Conservation (phyloP, 108 stramenopile genomes). For the Cylindrotheca fusiformis region DNA sequence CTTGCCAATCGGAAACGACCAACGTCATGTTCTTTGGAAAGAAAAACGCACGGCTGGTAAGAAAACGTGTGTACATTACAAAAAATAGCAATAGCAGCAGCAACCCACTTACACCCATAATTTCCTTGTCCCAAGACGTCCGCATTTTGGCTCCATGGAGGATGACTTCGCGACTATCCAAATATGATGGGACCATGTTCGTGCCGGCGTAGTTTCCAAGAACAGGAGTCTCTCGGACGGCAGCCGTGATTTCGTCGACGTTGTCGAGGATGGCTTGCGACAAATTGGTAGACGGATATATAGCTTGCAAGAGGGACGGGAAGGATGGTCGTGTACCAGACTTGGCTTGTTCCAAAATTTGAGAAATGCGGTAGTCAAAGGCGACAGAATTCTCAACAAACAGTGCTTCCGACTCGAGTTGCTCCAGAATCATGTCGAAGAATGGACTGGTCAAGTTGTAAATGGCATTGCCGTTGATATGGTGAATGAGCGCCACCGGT, state of each 20-base stretch:
- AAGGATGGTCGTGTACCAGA: conserved; percentile 19
- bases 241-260: conserved; percentile 37
- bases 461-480: conserved; percentile 74
- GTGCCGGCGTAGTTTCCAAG: conserved; percentile 76
- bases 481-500: conserved; percentile 55
- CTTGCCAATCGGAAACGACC: conserved; percentile 67
- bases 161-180: conserved; percentile 54
- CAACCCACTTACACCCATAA: conserved; percentile 18
- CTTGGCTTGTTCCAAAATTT: conserved; percentile 67
- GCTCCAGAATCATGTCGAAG: conserved; percentile 54
- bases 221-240: conserved; percentile 54
- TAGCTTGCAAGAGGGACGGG: background rate
- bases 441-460: conserved; percentile 70
- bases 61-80: background rate
- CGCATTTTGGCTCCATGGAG: conserved; percentile 72
- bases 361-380: conserved; percentile 68
- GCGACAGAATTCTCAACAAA: conserved; percentile 66
- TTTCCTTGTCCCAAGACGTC: conserved; percentile 54
- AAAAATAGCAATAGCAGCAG: background rate
- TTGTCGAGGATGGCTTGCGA: conserved; percentile 29
- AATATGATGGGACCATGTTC: conserved; percentile 61
- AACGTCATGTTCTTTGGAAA: conserved; percentile 36
- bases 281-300: background rate
- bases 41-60: background rate
- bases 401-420: conserved; percentile 61